Percentiles rank a stretch among this genome's conserved stretches.
These are phyloP conservation scores for Stachybotrys chlorohalonatus DNA, from an alignment of 2,329 filamentous ascomycete species.

Conservation along the genomic window DNA sequence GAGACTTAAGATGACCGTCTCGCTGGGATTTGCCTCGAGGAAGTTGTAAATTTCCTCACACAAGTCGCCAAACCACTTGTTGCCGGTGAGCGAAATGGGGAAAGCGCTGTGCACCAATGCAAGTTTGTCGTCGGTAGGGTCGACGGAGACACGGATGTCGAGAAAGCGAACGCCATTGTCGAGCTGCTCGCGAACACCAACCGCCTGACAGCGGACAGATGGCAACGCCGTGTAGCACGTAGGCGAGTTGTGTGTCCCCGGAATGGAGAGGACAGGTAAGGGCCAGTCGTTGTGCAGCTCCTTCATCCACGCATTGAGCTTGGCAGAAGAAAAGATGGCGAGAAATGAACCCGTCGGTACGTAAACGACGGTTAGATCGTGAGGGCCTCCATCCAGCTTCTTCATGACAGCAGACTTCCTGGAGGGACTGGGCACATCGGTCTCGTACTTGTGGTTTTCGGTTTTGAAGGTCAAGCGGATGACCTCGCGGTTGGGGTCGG, in stretches of 20 bases:
- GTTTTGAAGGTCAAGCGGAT: conserved; percentile 67
- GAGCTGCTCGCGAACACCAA: conserved; percentile 67
- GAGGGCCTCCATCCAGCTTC: conserved; percentile 38
- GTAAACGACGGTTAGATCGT: conserved; percentile 60
- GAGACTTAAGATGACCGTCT: conserved; percentile 76
- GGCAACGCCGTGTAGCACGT: conserved; percentile 78
- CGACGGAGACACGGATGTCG: conserved; percentile 67
- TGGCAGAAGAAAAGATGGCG: conserved; percentile 61
- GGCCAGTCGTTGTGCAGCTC: conserved; percentile 62
- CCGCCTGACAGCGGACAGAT: conserved; percentile 87
- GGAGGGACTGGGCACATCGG: conserved; percentile 60
- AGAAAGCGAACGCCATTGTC: conserved; percentile 89
- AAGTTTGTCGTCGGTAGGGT: conserved; percentile 52
- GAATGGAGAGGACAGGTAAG: conserved; percentile 76
- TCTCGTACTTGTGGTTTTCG: conserved; percentile 48
- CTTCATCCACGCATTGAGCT: conserved; percentile 72
- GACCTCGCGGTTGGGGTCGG: conserved; percentile 53
- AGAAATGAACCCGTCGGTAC: conserved; percentile 45
- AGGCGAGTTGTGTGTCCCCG: conserved; percentile 91
- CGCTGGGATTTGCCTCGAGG: conserved; percentile 66
- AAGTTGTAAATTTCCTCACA: conserved; percentile 65
- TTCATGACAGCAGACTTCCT: conserved; percentile 52
- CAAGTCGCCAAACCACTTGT: conserved; percentile 68
- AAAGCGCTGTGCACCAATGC: conserved; percentile 85
- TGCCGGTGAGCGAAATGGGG: conserved; percentile 74